Evolutionary conservation across 1,139 yeast genomes (phyloP).

Genomic region (Yamadazyma triangularis): DNA sequence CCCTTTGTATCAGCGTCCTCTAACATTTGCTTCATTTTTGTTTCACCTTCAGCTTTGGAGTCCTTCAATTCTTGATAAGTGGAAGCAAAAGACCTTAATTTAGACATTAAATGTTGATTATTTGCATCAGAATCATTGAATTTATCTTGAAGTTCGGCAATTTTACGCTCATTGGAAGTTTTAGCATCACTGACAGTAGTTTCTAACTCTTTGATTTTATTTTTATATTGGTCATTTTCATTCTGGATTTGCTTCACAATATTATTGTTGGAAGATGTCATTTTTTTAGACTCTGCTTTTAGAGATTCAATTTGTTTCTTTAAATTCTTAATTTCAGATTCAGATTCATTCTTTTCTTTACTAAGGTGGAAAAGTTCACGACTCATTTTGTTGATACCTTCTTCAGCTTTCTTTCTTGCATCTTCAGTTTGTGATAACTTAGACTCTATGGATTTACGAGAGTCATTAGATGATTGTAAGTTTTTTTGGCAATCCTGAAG

Average conservation of each 20-base stretch:
- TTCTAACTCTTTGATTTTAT: constrained; percentile 21
- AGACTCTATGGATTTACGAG: constrained; percentile 20
- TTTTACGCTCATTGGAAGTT: constrained; percentile 10
- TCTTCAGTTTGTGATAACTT: constrained; percentile 27
- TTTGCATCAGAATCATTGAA: constrained; percentile 29
- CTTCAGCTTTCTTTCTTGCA: constrained; percentile 69
- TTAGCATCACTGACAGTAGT: constrained; percentile 11
- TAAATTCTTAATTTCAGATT: constrained; percentile 34
- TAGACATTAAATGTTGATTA: constrained; percentile 37
- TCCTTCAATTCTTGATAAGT: constrained; percentile 38
- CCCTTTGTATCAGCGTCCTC: constrained; percentile 3
- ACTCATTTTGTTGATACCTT: constrained; percentile 87
- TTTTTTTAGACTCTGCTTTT: constrained; percentile 17
- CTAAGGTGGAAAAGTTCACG: constrained; percentile 69
- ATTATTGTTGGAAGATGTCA: constrained; percentile 18
- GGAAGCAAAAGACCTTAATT: constrained; percentile 43
- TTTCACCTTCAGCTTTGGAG: constrained; percentile 16
- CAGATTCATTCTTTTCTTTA: constrained; percentile 53
- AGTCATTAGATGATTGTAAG: constrained; percentile 18
- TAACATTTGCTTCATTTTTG: constrained; percentile 6
- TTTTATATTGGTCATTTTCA: constrained; percentile 19
- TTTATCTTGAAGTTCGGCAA: constrained; percentile 19
- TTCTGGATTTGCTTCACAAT: constrained; percentile 19
- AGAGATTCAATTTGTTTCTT: constrained; percentile 36
- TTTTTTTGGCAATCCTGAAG: constrained; percentile 26